These are phyloP conservation scores for Penicillium riverlandense DNA, from an alignment of 495 filamentous ascomycete genomes.

Conservation along the genomic window DNA sequence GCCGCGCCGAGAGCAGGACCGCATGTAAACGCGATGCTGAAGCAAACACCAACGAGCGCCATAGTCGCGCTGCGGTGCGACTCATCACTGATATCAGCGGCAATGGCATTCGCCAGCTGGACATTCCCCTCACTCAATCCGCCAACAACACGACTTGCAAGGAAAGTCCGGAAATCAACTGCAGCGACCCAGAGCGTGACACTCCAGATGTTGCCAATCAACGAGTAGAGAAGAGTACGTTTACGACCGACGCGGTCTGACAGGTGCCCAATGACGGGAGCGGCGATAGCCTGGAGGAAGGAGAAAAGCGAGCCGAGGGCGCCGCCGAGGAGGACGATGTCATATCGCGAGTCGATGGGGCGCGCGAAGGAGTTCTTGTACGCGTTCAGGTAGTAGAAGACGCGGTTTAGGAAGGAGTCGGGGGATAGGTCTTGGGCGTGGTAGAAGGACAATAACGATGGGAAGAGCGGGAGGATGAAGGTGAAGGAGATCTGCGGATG, in stretches of 20 bases:
- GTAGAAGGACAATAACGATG: conserved; percentile 92
- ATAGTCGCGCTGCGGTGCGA: conserved; percentile 79
- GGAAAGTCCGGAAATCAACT: conserved; percentile 89
- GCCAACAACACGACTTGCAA: conserved; percentile 85
- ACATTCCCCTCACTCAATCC: conserved; percentile 96
- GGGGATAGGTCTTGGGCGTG: conserved; percentile 53
- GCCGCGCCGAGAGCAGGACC: conserved; percentile 87
- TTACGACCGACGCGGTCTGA: conserved; percentile 87
- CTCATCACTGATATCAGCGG: conserved; percentile 87
- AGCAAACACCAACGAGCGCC: conserved; percentile 92
- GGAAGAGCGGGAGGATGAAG: conserved; percentile 97
- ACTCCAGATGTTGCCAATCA: conserved; percentile 89
- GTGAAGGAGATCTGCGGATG: conserved; percentile 74
- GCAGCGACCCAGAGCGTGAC: conserved; percentile 92
- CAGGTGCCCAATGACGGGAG: conserved; percentile 81
- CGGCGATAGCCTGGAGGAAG: conserved; percentile 85
- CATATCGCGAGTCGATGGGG: conserved; percentile 92
- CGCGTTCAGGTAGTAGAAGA: conserved; percentile 78
- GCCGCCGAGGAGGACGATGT: conserved; percentile 92
- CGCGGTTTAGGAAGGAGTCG: conserved; percentile 61
- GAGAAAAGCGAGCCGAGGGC: conserved; percentile 92
- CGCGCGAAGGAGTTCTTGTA: conserved; percentile 93
- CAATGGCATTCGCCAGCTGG: conserved; percentile 92
- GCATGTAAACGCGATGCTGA: conserved; percentile 95
- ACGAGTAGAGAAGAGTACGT: conserved; percentile 81